A percentile compares a stretch with the other conserved stretches of the same genome.
These are phyloP conservation scores for Strobilomyces dryophilus DNA, from an alignment of 768 basidiomycete species.

Conservation along the genomic window DNA sequence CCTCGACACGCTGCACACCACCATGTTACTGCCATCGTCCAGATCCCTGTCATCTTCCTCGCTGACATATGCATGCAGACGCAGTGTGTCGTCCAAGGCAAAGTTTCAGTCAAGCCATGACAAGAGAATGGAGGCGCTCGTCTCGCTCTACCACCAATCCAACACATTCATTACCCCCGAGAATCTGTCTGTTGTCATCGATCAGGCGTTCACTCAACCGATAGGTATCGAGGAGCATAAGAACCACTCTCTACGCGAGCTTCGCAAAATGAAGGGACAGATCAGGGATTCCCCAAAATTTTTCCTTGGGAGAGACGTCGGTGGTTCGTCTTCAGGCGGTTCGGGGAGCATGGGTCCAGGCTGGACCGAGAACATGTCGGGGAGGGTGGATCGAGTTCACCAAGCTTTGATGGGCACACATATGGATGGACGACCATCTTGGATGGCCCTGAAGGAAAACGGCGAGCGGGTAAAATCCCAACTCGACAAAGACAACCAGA, in stretches of 20 bases:
- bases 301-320: constrained; percentile 27
- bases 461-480: constrained; percentile 17
- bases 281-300: constrained; percentile 19
- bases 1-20: neutral
- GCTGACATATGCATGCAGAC: constrained; percentile 9
- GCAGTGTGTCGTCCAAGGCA: constrained; percentile 20
- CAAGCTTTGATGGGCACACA: constrained; percentile 27
- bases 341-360: constrained; percentile 29
- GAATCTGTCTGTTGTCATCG: constrained; percentile 61
- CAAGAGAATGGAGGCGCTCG: constrained; percentile 60
- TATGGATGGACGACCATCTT: constrained; percentile 30
- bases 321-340: neutral
- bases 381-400: constrained; percentile 23
- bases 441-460: constrained; percentile 31
- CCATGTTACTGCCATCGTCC: constrained; percentile 14
- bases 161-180: constrained; percentile 67
- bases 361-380: constrained; percentile 26
- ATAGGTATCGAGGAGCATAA: constrained; percentile 13
- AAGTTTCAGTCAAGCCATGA: constrained; percentile 18
- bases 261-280: constrained; percentile 11
- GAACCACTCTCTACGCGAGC: constrained; percentile 12
- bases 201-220: constrained; percentile 50
- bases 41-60: constrained; percentile 5
- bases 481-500: constrained; percentile 9
- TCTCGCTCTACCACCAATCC: constrained; percentile 75